These are phyloP conservation scores for Fusarium penzigii DNA, from an alignment of 2,329 filamentous ascomycete genomes.

Conservation along the genomic window DNA sequence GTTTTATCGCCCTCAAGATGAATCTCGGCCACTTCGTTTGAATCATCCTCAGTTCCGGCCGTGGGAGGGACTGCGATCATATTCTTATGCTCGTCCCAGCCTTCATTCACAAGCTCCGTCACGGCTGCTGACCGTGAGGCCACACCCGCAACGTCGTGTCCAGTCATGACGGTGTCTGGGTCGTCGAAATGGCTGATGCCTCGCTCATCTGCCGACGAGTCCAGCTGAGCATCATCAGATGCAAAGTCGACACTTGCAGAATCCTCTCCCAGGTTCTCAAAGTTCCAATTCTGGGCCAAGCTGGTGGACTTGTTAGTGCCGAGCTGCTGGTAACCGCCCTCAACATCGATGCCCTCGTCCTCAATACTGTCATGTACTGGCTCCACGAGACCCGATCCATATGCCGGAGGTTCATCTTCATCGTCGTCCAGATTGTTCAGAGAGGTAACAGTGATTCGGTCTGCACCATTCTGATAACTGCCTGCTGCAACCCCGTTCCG, in stretches of 20 bases:
- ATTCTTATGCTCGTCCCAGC: constrained; percentile 36
- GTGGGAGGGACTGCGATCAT: constrained; percentile 43
- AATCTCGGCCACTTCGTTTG: constrained; percentile 52
- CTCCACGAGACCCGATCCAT: constrained; percentile 22
- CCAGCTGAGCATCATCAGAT: constrained; percentile 46
- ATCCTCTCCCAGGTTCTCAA: constrained; percentile 39
- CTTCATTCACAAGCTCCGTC: constrained; percentile 32
- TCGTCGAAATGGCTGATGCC: constrained; percentile 26
- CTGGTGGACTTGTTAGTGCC: constrained; percentile 33
- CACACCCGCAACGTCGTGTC: constrained; percentile 12
- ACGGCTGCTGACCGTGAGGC: constrained; percentile 18
- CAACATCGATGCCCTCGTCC: constrained; percentile 48
- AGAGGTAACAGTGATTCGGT: constrained; percentile 37
- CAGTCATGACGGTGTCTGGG: constrained; percentile 34
- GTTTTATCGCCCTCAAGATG: constrained; percentile 45
- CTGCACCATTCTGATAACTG: constrained; percentile 63
- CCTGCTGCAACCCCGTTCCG: constrained; percentile 75
- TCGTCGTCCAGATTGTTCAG: constrained; percentile 29
- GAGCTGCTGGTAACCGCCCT: constrained; percentile 34
- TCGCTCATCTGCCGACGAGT: constrained; percentile 41
- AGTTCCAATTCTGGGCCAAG: constrained; percentile 48
- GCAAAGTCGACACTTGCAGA: constrained; percentile 39
- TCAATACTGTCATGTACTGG: constrained; percentile 47
- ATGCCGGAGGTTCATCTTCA: constrained; percentile 36
- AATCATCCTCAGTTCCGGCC: constrained; percentile 37